These are phyloP conservation scores for Sporormia fimetaria DNA, from an alignment of 495 filamentous ascomycete species.

Conservation along the genomic window DNA sequence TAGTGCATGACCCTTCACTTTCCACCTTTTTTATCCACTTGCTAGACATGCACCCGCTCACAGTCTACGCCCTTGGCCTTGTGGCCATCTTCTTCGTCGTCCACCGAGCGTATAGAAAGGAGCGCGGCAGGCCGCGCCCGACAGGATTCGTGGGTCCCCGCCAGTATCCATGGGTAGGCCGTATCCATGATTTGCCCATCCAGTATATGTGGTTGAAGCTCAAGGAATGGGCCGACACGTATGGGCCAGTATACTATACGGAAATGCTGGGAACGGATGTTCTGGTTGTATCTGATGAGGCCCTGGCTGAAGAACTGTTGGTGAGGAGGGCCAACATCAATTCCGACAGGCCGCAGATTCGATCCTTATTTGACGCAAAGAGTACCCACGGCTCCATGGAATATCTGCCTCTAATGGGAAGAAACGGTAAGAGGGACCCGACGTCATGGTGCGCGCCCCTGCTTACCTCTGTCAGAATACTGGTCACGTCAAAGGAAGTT, in stretches of 20 bases:
- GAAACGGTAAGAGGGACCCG: slow-evolving; percentile 26
- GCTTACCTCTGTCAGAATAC: slow-evolving; percentile 24
- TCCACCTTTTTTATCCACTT: no score
- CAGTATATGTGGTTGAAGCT: slow-evolving; percentile 35
- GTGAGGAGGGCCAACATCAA: slow-evolving; percentile 32
- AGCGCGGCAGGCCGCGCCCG: no score
- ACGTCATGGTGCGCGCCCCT: background rate
- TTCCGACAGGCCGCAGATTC: slow-evolving; percentile 26
- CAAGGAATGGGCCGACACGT: slow-evolving; percentile 33
- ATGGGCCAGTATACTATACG: slow-evolving; percentile 33
- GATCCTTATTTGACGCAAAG: slow-evolving; percentile 29
- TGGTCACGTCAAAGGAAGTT: slow-evolving; percentile 34
- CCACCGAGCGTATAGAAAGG: no score
- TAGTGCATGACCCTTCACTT: no score
- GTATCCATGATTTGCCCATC: slow-evolving; percentile 28
- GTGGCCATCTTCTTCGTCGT: no score
- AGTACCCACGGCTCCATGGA: slow-evolving; percentile 31
- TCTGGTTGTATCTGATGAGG: slow-evolving; percentile 32
- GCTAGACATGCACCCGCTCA: no score
- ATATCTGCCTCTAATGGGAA: slow-evolving; percentile 32
- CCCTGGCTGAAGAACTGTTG: slow-evolving; percentile 35
- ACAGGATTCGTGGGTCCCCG: slow-evolving; percentile 18
- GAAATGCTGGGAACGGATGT: slow-evolving; percentile 27
- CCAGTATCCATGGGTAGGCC: slow-evolving; percentile 19
- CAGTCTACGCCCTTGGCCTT: no score